phyloP scores from a whole-genome alignment of 106 monocot genomes.

The Dioscorea alata region DNA sequence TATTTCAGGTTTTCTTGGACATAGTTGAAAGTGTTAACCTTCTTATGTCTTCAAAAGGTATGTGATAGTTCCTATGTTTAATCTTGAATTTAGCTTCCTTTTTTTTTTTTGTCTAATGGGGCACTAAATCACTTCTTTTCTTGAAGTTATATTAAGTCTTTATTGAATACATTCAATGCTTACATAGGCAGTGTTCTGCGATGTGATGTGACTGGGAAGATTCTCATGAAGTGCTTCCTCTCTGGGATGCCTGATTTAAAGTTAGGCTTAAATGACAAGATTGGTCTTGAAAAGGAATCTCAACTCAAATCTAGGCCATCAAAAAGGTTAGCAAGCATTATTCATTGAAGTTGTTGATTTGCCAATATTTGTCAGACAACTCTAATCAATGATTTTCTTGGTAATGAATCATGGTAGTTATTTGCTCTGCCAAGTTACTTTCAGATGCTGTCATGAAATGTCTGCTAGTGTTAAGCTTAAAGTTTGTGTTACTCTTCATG shows the following conservation, averaged over 20 bases:
- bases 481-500: too few relatives aligned
- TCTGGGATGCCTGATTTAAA: conserved; percentile 99
- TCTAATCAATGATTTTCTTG: too few relatives aligned
- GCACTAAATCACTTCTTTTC: background rate
- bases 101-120: background rate
- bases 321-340: conserved; percentile 50
- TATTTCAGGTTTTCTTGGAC: conserved; percentile 90
- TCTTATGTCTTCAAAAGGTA: conserved; percentile 99
- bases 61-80: background rate
- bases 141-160: background rate
- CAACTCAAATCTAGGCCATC: conserved; percentile 85
- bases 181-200: conserved; percentile 87
- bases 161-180: conserved; percentile 3
- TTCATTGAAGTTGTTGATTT: background rate
- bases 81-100: background rate
- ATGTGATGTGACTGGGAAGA: conserved; percentile 98
- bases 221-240: conserved; percentile 99
- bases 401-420: too few relatives aligned
- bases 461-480: too few relatives aligned
- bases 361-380: too few relatives aligned
- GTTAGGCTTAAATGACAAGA: conserved; percentile 94
- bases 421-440: too few relatives aligned
- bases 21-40: conserved; percentile 99
- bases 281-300: conserved; percentile 98
- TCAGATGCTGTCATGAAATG: too few relatives aligned